Percentiles rank a stretch among this genome's conserved stretches.
Evolutionary conservation across 2,329 filamentous ascomycete species (phyloP).

Genomic region (Ophioceras dolichostomum): DNA sequence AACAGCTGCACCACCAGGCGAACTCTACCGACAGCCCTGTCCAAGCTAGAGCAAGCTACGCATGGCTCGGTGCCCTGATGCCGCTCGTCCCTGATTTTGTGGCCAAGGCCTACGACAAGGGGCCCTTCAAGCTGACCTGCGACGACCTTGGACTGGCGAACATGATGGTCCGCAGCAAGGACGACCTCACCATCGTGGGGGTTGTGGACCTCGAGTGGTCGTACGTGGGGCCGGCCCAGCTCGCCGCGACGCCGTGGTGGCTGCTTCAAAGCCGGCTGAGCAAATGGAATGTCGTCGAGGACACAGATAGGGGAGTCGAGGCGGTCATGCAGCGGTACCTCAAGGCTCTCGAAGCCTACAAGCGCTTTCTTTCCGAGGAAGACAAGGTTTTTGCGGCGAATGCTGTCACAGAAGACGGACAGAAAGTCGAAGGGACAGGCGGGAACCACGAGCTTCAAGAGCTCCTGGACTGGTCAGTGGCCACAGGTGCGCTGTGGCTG

Average conservation of each 20-base stretch:
- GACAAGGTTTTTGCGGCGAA: no score
- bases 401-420: conserved; percentile 16
- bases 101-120: conserved; percentile 7
- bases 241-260: conserved; percentile 7
- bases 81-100: conserved; percentile 13
- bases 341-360: conserved; percentile 17
- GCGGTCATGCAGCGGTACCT: no score
- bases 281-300: neutral
- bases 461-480: conserved; percentile 19
- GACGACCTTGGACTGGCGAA: conserved; percentile 23
- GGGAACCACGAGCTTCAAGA: conserved; percentile 18
- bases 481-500: conserved; percentile 21
- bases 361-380: conserved; percentile 17
- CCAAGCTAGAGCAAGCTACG: conserved; percentile 15
- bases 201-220: conserved; percentile 23
- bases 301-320: no score
- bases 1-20: conserved; percentile 19
- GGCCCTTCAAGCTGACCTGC: conserved; percentile 23
- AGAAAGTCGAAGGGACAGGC: conserved; percentile 10
- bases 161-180: conserved; percentile 19
- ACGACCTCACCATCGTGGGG: conserved; percentile 20
- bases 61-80: conserved; percentile 15
- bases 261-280: neutral
- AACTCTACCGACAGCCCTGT: conserved; percentile 17
- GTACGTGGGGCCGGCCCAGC: conserved; percentile 21